Evolutionary conservation across 192 early-diverging fungal genomes (phyloP).

Genomic region (Diversispora eburnea): DNA sequence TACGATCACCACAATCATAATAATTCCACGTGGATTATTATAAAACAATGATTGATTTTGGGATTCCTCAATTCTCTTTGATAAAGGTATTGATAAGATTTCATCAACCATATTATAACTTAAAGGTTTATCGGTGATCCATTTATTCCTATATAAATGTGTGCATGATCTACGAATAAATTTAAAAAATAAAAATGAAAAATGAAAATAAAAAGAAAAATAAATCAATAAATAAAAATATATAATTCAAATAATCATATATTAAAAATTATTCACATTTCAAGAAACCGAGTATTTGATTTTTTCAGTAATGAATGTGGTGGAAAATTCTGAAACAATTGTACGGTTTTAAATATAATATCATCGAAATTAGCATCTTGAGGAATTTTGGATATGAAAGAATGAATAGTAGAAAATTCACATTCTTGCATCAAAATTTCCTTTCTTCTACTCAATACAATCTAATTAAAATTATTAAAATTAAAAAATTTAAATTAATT

Average conservation of each 20-base stretch:
- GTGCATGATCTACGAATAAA: too few species aligned
- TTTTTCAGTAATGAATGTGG: conserved; percentile 38
- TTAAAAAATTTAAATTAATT: background rate
- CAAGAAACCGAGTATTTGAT: background rate
- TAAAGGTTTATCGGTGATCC: too few species aligned
- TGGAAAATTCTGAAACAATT: conserved; percentile 37
- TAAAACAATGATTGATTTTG: too few species aligned
- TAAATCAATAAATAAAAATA: too few species aligned
- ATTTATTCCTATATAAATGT: too few species aligned
- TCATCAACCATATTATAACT: too few species aligned
- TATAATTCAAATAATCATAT: background rate
- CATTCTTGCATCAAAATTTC: conserved; percentile 40
- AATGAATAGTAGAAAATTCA: conserved; percentile 47
- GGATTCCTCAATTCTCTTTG: too few species aligned
- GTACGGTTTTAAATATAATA: conserved; percentile 35
- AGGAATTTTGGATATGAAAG: conserved; percentile 51
- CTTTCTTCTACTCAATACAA: conserved; percentile 44
- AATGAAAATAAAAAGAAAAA: too few species aligned
- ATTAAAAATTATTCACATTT: background rate
- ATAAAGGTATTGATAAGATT: too few species aligned
- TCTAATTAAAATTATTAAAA: conserved; percentile 30
- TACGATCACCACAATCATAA: too few species aligned
- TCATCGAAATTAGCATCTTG: conserved; percentile 42
- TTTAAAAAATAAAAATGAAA: too few species aligned
- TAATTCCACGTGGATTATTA: too few species aligned